phyloP scores from a whole-genome alignment of 805 yeast genomes.

The Candida sakaeoensis region DNA sequence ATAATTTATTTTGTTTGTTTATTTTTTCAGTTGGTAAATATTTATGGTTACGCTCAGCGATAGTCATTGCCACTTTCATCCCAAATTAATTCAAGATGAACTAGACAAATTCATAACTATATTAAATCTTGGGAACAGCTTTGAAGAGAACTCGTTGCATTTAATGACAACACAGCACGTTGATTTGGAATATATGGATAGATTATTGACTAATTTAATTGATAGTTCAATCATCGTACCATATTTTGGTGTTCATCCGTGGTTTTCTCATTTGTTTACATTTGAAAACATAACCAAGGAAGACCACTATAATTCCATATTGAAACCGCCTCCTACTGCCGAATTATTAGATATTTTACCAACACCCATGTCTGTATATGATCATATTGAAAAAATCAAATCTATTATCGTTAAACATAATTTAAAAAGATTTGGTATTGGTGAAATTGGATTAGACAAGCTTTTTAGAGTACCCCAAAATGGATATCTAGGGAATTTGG shows the following conservation, averaged over 20 bases:
- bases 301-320: constrained; percentile 55
- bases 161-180: constrained; percentile 38
- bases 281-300: constrained; percentile 25
- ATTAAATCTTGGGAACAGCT: constrained; percentile 10
- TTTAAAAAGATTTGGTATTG: constrained; percentile 46
- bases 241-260: constrained; percentile 83
- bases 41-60: constrained; percentile 14
- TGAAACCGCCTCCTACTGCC: constrained; percentile 37
- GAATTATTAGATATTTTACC: constrained; percentile 53
- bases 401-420: constrained; percentile 13
- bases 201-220: constrained; percentile 13
- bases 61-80: constrained; percentile 35
- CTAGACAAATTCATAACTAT: constrained; percentile 11
- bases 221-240: constrained; percentile 28
- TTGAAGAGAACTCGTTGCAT: constrained; percentile 17
- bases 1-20: constrained; percentile 11
- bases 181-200: constrained; percentile 27
- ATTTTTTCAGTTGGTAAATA: constrained; percentile 1
- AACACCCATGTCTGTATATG: constrained; percentile 47
- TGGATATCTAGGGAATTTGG: constrained; percentile 48
- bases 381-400: constrained; percentile 31
- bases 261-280: constrained; percentile 73
- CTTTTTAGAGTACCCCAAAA: constrained; percentile 60
- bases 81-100: constrained; percentile 11
- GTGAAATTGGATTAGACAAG: constrained; percentile 91